phyloP scores from a whole-genome alignment of 2,329 filamentous ascomycete species.

The Aspergillus flavus region DNA sequence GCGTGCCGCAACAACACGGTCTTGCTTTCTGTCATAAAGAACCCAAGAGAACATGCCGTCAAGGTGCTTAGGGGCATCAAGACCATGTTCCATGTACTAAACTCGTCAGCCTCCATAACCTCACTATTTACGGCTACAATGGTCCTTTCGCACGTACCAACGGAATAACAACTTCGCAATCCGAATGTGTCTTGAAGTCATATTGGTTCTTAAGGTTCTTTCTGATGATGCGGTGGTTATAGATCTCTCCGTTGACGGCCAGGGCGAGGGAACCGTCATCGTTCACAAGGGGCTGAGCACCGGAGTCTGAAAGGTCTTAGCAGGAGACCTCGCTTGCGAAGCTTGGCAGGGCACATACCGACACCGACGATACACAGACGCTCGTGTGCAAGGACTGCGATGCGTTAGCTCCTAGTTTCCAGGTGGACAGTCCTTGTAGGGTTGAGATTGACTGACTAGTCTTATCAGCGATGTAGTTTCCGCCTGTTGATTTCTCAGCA shows the following conservation, averaged over 20 bases:
- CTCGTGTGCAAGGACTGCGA: slow-evolving; percentile 88
- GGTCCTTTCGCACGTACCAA: slow-evolving; percentile 62
- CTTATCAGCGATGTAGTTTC: slow-evolving; percentile 84
- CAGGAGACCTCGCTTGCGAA: slow-evolving; percentile 5
- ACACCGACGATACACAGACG: slow-evolving; percentile 97
- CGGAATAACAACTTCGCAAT: slow-evolving; percentile 98
- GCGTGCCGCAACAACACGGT: slow-evolving; percentile 89
- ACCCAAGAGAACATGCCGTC: slow-evolving; percentile 99
- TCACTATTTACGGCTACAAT: not conserved
- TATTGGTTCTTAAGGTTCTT: slow-evolving; percentile 82
- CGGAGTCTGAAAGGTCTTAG: slow-evolving; percentile 67
- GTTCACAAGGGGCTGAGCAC: slow-evolving; percentile 93
- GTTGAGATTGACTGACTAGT: slow-evolving; percentile 67
- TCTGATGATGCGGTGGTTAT: slow-evolving; percentile 95
- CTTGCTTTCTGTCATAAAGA: slow-evolving; percentile 90
- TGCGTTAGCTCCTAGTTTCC: slow-evolving; percentile 25
- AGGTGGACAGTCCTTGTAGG: not conserved
- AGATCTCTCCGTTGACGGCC: slow-evolving; percentile 99
- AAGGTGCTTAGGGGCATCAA: slow-evolving; percentile 88
- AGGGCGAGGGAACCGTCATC: slow-evolving; percentile 84
- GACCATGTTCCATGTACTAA: slow-evolving; percentile 87
- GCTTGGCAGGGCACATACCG: slow-evolving; percentile 58
- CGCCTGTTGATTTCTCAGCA: slow-evolving; percentile 59
- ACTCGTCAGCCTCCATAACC: slow-evolving; percentile 21
- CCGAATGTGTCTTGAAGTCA: slow-evolving; percentile 97